Conservation (phyloP, 2,329 filamentous ascomycete genomes). For the Cyanodermella asteris region DNA sequence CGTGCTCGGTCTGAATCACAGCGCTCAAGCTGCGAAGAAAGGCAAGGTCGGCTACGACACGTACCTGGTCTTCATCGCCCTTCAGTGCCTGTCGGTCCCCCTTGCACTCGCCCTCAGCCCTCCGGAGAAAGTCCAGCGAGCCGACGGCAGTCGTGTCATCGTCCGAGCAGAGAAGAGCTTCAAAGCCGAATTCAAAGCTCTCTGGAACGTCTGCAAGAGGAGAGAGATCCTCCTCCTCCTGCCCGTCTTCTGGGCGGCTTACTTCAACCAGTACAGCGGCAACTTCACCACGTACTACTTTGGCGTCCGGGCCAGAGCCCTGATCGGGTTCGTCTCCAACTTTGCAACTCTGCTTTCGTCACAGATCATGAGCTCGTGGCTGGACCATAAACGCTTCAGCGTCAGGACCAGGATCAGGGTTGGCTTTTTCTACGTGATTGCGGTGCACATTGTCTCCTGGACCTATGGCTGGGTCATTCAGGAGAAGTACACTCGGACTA, state of each 20-base stretch:
- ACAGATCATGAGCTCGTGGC: slow-evolving; percentile 21
- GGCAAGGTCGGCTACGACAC: slow-evolving; percentile 42
- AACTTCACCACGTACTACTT: slow-evolving; percentile 30
- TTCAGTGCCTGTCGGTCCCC: slow-evolving; percentile 45
- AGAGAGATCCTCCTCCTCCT: slow-evolving; percentile 18
- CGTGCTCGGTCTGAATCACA: slow-evolving; percentile 37
- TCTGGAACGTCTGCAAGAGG: slow-evolving; percentile 13
- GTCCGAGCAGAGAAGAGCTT: slow-evolving; percentile 18
- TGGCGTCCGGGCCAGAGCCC: slow-evolving; percentile 22
- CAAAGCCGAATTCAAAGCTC: slow-evolving; percentile 17
- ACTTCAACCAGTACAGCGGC: slow-evolving; percentile 23
- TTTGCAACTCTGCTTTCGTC: slow-evolving; percentile 22
- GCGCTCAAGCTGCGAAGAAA: slow-evolving; percentile 35
- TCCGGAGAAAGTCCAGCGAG: slow-evolving; percentile 40
- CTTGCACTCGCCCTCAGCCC: slow-evolving; percentile 39
- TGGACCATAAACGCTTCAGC: slow-evolving; percentile 20
- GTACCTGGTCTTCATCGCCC: slow-evolving; percentile 27
- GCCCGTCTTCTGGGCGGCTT: slow-evolving; percentile 23
- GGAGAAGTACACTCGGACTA: slow-evolving; percentile 25
- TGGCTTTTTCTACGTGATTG: slow-evolving; percentile 24
- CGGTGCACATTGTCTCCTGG: slow-evolving; percentile 26
- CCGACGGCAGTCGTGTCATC: slow-evolving; percentile 39
- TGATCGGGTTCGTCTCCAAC: slow-evolving; percentile 25
- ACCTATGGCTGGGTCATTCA: slow-evolving; percentile 31
- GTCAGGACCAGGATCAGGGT: slow-evolving; percentile 22